These are phyloP conservation scores for Mortierella sp. DNA, from an alignment of 371 early-diverging fungal species.

Conservation along the genomic window DNA sequence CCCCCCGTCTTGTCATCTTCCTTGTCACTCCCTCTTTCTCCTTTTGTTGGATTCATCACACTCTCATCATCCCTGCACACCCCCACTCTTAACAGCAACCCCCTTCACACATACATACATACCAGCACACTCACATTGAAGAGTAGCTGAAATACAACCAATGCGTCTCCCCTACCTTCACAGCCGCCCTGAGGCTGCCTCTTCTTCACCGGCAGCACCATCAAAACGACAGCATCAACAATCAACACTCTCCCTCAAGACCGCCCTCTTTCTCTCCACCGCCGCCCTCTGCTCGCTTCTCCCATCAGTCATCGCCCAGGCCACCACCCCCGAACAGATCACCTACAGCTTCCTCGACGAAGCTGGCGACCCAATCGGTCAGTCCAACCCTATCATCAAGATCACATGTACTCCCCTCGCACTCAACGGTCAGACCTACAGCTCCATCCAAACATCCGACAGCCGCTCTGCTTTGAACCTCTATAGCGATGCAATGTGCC, in stretches of 20 bases:
- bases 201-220: background rate
- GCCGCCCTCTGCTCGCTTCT: constrained; percentile 6
- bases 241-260: background rate
- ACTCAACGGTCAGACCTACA: constrained; percentile 7
- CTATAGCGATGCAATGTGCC: constrained; percentile 8
- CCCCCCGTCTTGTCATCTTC: background rate
- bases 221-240: background rate
- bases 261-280: background rate
- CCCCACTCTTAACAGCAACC: background rate
- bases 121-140: background rate
- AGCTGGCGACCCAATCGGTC: constrained; percentile 1
- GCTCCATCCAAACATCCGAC: constrained; percentile 9
- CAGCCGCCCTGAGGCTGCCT: constrained; percentile 2
- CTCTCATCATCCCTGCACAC: background rate
- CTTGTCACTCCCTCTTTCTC: background rate
- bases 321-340: background rate
- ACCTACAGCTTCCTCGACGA: constrained; percentile 22
- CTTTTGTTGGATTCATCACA: background rate
- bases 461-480: constrained; percentile 40
- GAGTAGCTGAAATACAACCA: background rate
- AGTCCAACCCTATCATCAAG: background rate
- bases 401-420: background rate
- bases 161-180: background rate
- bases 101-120: background rate
- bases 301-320: background rate